Conservation (phyloP, 805 yeast genomes). For the Huiozyma sinensis region DNA sequence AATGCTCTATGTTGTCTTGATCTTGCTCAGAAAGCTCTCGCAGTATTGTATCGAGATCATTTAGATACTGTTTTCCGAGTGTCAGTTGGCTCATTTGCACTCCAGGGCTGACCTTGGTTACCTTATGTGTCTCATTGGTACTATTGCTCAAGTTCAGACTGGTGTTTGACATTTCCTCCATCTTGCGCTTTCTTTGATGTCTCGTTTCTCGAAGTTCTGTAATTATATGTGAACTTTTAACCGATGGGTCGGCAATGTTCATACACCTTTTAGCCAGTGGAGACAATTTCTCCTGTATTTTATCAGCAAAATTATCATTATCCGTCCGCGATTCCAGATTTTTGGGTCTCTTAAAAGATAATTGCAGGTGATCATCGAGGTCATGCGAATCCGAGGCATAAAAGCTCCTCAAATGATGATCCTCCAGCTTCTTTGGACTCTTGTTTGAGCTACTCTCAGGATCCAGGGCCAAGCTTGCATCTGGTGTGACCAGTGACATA, state of each 20-base stretch:
- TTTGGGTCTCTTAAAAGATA: slow-evolving; percentile 13
- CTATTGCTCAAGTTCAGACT: not conserved
- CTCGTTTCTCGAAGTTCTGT: not conserved
- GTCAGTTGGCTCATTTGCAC: slow-evolving; percentile 16
- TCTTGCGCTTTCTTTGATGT: slow-evolving; percentile 4
- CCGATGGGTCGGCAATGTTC: slow-evolving; percentile 1
- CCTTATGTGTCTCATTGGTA: slow-evolving; percentile 7
- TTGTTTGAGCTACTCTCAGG: not conserved
- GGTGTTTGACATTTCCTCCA: slow-evolving; percentile 3
- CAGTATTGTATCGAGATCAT: slow-evolving; percentile 11
- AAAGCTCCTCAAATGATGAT: not conserved
- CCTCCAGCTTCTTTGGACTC: not conserved
- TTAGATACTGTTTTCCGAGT: slow-evolving; percentile 14
- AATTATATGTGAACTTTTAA: not conserved
- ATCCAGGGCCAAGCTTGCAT: not conserved
- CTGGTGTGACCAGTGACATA: not conserved
- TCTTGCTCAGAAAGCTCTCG: slow-evolving; percentile 5
- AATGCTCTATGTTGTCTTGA: slow-evolving; percentile 10
- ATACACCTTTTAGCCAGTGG: slow-evolving; percentile 15
- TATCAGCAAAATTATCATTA: not conserved
- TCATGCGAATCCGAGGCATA: not conserved
- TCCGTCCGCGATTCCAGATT: slow-evolving; percentile 1
- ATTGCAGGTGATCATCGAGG: slow-evolving; percentile 2
- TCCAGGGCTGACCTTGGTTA: slow-evolving; percentile 9
- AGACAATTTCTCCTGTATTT: slow-evolving; percentile 15